Evolutionary conservation across 2,329 filamentous ascomycete genomes (phyloP).

Genomic region (Sordariomycetes sp.): DNA sequence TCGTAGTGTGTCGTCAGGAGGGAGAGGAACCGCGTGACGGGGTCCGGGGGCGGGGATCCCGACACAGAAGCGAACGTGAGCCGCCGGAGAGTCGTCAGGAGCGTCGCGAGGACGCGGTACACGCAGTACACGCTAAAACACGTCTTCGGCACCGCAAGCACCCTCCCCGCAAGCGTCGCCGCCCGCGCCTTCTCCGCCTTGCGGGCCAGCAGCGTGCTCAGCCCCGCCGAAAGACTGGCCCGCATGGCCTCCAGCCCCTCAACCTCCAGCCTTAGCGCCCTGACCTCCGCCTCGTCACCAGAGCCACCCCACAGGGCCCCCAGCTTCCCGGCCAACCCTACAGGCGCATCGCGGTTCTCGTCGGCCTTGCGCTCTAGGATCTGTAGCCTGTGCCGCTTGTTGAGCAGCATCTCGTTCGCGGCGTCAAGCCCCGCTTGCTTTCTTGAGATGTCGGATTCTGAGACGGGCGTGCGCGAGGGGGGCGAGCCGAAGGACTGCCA

Average conservation of each 20-base stretch:
- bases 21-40: slow-evolving; percentile 71
- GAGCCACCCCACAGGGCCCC: slow-evolving; percentile 55
- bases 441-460: slow-evolving; percentile 60
- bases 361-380: slow-evolving; percentile 50
- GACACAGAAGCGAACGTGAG: slow-evolving; percentile 9
- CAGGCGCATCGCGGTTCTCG: slow-evolving; percentile 19
- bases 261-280: slow-evolving; percentile 59
- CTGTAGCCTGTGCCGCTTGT: slow-evolving; percentile 61
- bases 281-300: slow-evolving; percentile 45
- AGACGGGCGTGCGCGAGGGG: slow-evolving; percentile 37
- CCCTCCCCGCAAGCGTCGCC: slow-evolving; percentile 50
- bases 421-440: slow-evolving; percentile 71
- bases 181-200: slow-evolving; percentile 52
- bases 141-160: slow-evolving; percentile 50
- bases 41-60: slow-evolving; percentile 57
- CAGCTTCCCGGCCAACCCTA: slow-evolving; percentile 59
- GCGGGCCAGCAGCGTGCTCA: slow-evolving; percentile 39
- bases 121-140: slow-evolving; percentile 71
- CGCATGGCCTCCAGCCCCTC: slow-evolving; percentile 72
- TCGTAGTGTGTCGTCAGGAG: slow-evolving; percentile 76
- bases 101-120: slow-evolving; percentile 66
- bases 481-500: slow-evolving; percentile 62
- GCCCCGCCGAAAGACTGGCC: slow-evolving; percentile 50
- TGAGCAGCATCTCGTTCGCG: slow-evolving; percentile 64
- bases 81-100: slow-evolving; percentile 53